Evolutionary conservation across 108 stramenopile genomes (phyloP).

Genomic region (Schizochytrium sp.): DNA sequence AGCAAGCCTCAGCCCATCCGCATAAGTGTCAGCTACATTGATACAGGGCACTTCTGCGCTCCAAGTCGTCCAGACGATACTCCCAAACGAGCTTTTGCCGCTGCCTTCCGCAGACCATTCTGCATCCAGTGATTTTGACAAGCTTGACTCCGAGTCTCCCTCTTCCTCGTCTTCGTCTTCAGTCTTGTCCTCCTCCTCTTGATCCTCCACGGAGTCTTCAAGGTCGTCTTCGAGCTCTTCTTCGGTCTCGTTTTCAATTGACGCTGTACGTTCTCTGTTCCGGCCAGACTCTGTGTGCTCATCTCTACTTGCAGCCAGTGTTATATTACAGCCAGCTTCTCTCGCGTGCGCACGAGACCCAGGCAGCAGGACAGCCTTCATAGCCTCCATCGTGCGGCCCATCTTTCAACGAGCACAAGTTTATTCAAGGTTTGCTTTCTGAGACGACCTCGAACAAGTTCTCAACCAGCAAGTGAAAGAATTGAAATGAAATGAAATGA

Average conservation of each 20-base stretch:
- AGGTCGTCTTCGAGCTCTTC: background rate
- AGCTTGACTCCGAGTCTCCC: background rate
- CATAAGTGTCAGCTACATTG: constrained; percentile 11
- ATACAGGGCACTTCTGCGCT: background rate
- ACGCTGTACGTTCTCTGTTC: background rate
- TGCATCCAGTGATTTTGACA: no score
- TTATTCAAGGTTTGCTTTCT: no score
- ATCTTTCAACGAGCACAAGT: no score
- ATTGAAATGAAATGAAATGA: no score
- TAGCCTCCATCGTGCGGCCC: background rate
- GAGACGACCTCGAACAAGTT: no score
- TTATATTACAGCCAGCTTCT: no score
- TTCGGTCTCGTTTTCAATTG: background rate
- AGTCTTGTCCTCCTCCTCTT: background rate
- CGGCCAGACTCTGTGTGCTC: background rate
- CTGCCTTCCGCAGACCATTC: background rate
- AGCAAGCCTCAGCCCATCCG: background rate
- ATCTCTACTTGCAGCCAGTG: no score
- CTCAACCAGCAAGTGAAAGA: no score
- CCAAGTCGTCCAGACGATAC: background rate
- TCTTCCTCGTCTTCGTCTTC: constrained; percentile 23
- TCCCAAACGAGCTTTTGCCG: background rate
- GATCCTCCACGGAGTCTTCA: background rate
- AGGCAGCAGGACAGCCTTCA: background rate
- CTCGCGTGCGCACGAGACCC: no score